Percentiles rank a stretch among this genome's conserved stretches.
Evolutionary conservation across 176 grass and related monocot genomes (phyloP).

Genomic region (Secale cereale): DNA sequence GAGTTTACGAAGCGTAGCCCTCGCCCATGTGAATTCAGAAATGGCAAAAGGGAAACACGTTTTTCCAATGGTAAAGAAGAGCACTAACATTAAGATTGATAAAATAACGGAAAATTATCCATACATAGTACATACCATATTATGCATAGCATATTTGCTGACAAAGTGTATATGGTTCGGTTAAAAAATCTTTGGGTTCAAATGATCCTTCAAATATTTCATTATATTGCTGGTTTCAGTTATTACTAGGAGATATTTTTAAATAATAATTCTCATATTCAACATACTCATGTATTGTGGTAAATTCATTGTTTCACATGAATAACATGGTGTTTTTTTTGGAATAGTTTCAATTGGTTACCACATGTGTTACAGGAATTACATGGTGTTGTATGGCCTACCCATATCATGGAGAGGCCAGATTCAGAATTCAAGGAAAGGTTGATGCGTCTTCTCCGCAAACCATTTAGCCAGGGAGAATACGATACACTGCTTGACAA

Average conservation of each 20-base stretch:
- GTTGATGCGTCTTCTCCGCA: constrained; percentile 42
- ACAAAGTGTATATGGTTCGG: not conserved
- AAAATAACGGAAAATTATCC: not conserved
- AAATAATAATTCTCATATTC: not conserved
- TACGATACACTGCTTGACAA: constrained; percentile 29
- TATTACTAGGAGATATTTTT: not conserved
- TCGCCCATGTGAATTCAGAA: not conserved
- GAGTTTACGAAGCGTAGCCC: not conserved
- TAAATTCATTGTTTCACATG: not conserved
- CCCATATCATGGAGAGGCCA: constrained; percentile 43
- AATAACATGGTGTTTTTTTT: no score
- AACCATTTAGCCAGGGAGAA: constrained; percentile 49
- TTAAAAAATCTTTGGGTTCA: not conserved
- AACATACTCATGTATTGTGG: not conserved
- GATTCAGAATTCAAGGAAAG: constrained; percentile 57
- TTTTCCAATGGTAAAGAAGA: not conserved
- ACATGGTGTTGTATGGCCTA: constrained; percentile 41
- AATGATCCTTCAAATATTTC: not conserved
- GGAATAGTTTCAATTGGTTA: no score
- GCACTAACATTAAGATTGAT: not conserved
- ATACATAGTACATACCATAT: not conserved
- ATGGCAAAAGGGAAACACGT: not conserved
- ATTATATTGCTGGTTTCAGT: not conserved
- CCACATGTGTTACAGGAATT: not conserved
- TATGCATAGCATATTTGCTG: not conserved